These are phyloP conservation scores for Gossypium aridum DNA, from an alignment of 441 rosid species.

Conservation along the genomic window DNA sequence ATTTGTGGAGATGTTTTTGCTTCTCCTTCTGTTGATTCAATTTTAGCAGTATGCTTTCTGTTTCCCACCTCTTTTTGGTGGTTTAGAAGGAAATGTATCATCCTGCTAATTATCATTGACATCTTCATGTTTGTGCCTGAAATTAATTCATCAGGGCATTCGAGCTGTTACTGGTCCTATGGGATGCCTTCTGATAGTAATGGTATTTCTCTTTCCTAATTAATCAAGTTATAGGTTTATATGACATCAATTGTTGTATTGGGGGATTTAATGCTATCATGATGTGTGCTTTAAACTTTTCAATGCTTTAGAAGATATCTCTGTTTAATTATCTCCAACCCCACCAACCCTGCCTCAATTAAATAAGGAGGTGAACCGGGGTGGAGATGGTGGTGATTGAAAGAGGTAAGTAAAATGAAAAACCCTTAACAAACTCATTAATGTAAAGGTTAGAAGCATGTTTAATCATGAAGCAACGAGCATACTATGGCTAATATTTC, in stretches of 20 bases:
- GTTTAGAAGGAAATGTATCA: neutral
- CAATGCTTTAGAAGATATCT: neutral
- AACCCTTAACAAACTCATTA: neutral
- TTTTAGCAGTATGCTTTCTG: slow-evolving; percentile 67
- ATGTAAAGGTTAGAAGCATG: neutral
- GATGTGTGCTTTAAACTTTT: neutral
- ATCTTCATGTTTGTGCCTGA: slow-evolving; percentile 4
- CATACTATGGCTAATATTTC: neutral
- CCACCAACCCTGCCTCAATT: neutral
- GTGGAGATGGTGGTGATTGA: neutral
- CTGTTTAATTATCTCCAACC: neutral
- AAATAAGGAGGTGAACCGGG: neutral
- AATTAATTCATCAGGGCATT: slow-evolving; percentile 54
- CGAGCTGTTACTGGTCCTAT: slow-evolving; percentile 94
- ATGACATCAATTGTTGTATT: neutral
- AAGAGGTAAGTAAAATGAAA: neutral
- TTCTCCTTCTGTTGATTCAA: slow-evolving; percentile 90
- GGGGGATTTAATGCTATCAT: neutral
- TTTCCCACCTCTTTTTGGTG: neutral
- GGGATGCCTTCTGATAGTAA: slow-evolving; percentile 94
- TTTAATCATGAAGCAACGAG: neutral
- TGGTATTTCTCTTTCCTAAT: slow-evolving; percentile 38
- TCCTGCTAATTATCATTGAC: neutral
- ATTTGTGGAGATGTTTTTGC: slow-evolving; percentile 93
- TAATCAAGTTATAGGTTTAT: slow-evolving; percentile 3